Evolutionary conservation across 768 basidiomycete genomes (phyloP).

Genomic region (Serendipita sp.): DNA sequence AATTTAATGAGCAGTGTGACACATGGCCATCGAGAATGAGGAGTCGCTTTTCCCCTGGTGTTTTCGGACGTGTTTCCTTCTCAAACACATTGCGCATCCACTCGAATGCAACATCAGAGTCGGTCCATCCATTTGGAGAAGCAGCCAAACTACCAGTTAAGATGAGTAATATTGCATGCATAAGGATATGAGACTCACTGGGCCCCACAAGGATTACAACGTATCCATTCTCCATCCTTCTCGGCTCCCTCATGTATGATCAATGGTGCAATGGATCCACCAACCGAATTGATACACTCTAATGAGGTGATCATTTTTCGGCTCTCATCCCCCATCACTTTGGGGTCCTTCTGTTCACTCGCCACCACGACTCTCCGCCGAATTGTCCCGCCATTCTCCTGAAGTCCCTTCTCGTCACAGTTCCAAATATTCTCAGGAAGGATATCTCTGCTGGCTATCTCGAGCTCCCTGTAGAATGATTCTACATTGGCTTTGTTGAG

Average conservation of each 20-base stretch:
- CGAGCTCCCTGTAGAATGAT: background rate
- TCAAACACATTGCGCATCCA: background rate
- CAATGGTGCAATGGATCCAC: background rate
- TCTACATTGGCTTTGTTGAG: background rate
- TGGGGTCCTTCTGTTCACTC: slow-evolving; percentile 4
- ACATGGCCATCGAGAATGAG: slow-evolving; percentile 28
- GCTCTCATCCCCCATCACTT: background rate
- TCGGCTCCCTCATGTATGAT: background rate
- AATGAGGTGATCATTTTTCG: slow-evolving; percentile 4
- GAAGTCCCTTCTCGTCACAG: slow-evolving; percentile 9
- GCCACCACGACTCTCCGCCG: background rate
- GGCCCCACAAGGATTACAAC: background rate
- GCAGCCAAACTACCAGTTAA: background rate
- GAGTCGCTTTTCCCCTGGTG: slow-evolving; percentile 11
- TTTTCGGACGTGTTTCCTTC: background rate
- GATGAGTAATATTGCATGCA: background rate
- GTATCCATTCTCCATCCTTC: background rate
- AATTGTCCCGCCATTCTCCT: slow-evolving; percentile 8
- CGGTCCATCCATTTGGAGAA: background rate
- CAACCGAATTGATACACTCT: background rate
- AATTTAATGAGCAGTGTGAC: slow-evolving; percentile 22
- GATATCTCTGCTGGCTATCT: background rate
- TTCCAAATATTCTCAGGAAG: slow-evolving; percentile 11
- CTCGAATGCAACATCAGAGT: background rate
- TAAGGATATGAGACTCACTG: background rate